Evolutionary conservation across 495 filamentous ascomycete species (phyloP), one percentile per base, ranked within the genome.

Genomic region (Neurospora discreta): DNA sequence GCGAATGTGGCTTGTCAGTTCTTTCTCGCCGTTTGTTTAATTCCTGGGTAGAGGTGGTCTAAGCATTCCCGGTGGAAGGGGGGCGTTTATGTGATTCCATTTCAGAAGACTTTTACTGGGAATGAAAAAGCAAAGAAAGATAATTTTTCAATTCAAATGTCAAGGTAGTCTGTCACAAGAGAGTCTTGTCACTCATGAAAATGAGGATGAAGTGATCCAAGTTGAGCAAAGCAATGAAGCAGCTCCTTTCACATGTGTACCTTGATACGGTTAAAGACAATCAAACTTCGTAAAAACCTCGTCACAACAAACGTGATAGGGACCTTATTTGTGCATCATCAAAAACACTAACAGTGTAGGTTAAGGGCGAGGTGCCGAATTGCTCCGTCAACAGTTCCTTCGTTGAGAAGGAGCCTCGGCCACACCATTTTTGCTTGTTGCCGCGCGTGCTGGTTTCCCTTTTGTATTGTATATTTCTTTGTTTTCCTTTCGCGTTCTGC

Each of bases 1-100:
- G 78, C 18, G 71, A 69, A 9, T 80, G 73, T 75, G 42, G 26
- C 46, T 39, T 38, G 26, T n/a, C 44, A 3, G 18, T 9, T 52
- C 23, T 68, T 68, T 39, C 43, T 11, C 39, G n/a, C 7, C 58
- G 18, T 70, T 33, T 69, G 30, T 71, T 43, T 39, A 13, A 60
- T 71, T 40, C 13, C 8, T 30, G 65, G 70, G n/a, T 69, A 39
- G 43, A 58, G 36, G 52, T 36, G 33, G 26, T 36, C 52, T 65
- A 33, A 26, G 52, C 26, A 33, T 65, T 65, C 52, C 52, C 15
- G 52, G 15, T 65, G 52, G 30, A 15, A 33, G n/a, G 46, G 10
- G 40, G 41, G 70, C 30, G 33, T 33, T 30, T 36, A 18, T 36
- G 9, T 68, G 70, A 26, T 33, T 68, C 72, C 69, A 69, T 75